Evolutionary conservation across 305 asterid genomes (phyloP), one percentile per base, ranked within the genome.

Genomic region (Vinca major): DNA sequence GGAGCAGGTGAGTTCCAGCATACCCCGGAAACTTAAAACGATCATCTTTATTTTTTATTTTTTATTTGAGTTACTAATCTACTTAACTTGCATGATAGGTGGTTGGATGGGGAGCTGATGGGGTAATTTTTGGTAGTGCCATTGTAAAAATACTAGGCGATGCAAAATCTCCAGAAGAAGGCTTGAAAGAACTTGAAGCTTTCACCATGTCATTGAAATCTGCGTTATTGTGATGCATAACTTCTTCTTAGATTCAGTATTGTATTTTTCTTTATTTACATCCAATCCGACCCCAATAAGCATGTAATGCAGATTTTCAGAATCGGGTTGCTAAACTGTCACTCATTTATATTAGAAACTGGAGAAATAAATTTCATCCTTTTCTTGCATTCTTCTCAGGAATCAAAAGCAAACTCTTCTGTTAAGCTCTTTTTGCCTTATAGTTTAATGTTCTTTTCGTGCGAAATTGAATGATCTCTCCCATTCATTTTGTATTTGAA

Each of bases 61-160:
- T n/a, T 43, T 4, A 52, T 17, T 37, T 26, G 54, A 51, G 63
- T 47, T 12, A 39, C 37, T 72, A 57, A 67, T 20, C 60, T 3
- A 55, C 41, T 47, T 6, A 11, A 20, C 40, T 43, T 20, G 6
- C 55, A 12, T 74, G 75, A 66, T 87, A 92, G 98, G 81, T 93
- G 74, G 95, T 85, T 2, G 88, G 71, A 68, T 93, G 98, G 97
- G 98, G 98, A 73, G 98, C 98, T 16, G 98, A 90, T 54, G 98
- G 98, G 2, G 97, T 93, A 69, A 93, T 93, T 68, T 92, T 93
- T 54, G 99, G 99, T 1, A 90, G 97, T 41, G 99, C 99, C 19
- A 78, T 93, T 69, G 97, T 93, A 14, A 90, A 74, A 80, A 50
- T 90, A 72, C 75, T 93, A 19, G 92, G 85, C 3, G 96, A 87